A percentile compares a stretch with the other conserved stretches of the same genome.
Conservation (phyloP, 2,329 filamentous ascomycete species). For the Colletotrichum musicola region DNA sequence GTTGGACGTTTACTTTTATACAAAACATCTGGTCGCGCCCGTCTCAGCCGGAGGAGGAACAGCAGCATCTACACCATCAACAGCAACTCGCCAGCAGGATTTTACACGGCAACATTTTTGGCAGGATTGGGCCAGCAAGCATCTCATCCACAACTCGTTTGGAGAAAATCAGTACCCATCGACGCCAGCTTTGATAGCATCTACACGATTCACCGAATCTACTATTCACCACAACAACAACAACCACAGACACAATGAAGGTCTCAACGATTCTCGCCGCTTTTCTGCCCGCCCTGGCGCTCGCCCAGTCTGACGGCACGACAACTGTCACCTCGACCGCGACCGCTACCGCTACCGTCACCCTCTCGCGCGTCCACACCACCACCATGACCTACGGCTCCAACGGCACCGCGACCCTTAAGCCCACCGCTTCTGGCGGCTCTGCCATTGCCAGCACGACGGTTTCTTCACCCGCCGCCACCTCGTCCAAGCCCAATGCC, state of each 20-base stretch:
- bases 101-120: not conserved
- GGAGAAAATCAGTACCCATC: slow-evolving; percentile 10
- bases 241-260: slow-evolving; percentile 50
- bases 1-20: slow-evolving; percentile 20
- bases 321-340: slow-evolving; percentile 63
- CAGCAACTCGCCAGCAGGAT: slow-evolving; percentile 1
- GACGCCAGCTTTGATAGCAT: slow-evolving; percentile 43
- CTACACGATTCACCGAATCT: slow-evolving; percentile 32
- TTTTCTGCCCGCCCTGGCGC: slow-evolving; percentile 66
- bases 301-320: slow-evolving; percentile 56
- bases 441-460: slow-evolving; percentile 33
- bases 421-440: slow-evolving; percentile 42
- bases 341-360: slow-evolving; percentile 61
- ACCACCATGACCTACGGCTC: slow-evolving; percentile 52
- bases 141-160: no score
- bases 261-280: slow-evolving; percentile 59
- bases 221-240: slow-evolving; percentile 15
- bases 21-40: not conserved
- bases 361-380: slow-evolving; percentile 51
- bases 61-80: not conserved
- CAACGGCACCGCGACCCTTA: slow-evolving; percentile 53
- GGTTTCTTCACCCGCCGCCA: slow-evolving; percentile 41
- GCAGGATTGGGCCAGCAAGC: no score
- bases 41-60: not conserved
- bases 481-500: slow-evolving; percentile 45